phyloP scores from a whole-genome alignment of 192 early-diverging fungal genomes.

The Spizellomyces punctatus region DNA sequence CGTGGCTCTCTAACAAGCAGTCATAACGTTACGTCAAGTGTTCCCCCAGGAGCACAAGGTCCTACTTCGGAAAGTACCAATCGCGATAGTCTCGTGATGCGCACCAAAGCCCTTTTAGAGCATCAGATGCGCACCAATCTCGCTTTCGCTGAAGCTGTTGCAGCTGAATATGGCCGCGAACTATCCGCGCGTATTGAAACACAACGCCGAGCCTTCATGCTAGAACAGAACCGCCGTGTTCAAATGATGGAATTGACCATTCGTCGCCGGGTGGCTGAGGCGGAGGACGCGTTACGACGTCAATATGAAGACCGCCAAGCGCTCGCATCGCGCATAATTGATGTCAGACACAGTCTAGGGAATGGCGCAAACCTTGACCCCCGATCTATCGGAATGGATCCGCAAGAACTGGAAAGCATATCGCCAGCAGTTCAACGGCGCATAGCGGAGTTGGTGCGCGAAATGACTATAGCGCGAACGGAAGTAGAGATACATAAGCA shows the following conservation, averaged over 20 bases:
- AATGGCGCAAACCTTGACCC: too few species aligned
- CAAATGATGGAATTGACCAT: conserved; percentile 23
- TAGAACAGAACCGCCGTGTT: conserved; percentile 9
- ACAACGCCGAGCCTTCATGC: conserved; percentile 21
- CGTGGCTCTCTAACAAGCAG: too few species aligned
- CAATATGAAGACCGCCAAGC: conserved; percentile 23
- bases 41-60: not conserved
- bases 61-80: not conserved
- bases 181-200: conserved; percentile 19
- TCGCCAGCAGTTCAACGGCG: too few species aligned
- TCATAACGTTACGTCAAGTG: not conserved
- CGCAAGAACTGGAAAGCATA: too few species aligned
- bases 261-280: conserved; percentile 16
- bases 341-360: too few species aligned
- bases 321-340: too few species aligned
- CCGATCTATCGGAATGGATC: too few species aligned
- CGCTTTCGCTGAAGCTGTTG: conserved; percentile 34
- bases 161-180: conserved; percentile 35
- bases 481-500: too few species aligned
- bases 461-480: too few species aligned
- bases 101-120: conserved; percentile 26
- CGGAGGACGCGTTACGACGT: conserved; percentile 15
- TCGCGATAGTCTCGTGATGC: conserved; percentile 17
- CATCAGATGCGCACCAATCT: conserved; percentile 39
- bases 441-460: too few species aligned